These are phyloP conservation scores for Ophiostoma quercus DNA, from an alignment of 2,329 filamentous ascomycete genomes.

Conservation along the genomic window DNA sequence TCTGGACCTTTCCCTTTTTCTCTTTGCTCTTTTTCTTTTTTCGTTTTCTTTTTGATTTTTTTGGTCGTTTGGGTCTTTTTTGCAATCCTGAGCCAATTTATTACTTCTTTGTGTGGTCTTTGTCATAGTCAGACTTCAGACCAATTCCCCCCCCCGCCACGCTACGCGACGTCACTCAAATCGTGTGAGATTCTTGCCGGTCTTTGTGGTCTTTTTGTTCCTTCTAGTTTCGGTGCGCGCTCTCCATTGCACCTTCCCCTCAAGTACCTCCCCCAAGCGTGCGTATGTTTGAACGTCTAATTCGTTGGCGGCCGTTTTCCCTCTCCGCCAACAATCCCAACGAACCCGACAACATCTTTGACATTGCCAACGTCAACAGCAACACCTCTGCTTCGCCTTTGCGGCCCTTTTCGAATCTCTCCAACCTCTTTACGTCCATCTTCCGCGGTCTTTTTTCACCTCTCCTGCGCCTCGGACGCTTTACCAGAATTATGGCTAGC, in stretches of 20 bases:
- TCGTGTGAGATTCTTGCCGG: background rate
- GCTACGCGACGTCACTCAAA: conserved; percentile 20
- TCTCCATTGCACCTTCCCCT: conserved; percentile 10
- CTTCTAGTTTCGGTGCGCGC: background rate
- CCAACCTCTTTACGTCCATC: background rate
- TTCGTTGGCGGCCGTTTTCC: conserved; percentile 15
- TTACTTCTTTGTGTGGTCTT: conserved; percentile 5
- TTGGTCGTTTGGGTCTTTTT: background rate
- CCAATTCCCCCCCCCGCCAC: conserved; percentile 9
- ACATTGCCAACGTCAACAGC: background rate
- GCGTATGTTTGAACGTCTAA: conserved; percentile 12
- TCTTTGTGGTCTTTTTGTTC: background rate
- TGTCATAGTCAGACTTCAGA: background rate
- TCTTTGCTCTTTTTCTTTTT: background rate
- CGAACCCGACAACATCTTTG: background rate
- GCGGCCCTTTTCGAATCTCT: conserved; percentile 5
- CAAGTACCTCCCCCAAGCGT: background rate
- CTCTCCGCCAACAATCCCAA: conserved; percentile 10
- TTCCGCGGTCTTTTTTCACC: background rate
- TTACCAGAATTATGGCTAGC: background rate
- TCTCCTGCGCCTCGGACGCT: background rate
- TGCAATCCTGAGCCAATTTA: background rate
- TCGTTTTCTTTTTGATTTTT: background rate
- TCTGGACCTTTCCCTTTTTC: too few species aligned
- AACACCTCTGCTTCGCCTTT: background rate